Conservation (phyloP, 192 early-diverging fungal species). For the Mortierella claussenii region DNA sequence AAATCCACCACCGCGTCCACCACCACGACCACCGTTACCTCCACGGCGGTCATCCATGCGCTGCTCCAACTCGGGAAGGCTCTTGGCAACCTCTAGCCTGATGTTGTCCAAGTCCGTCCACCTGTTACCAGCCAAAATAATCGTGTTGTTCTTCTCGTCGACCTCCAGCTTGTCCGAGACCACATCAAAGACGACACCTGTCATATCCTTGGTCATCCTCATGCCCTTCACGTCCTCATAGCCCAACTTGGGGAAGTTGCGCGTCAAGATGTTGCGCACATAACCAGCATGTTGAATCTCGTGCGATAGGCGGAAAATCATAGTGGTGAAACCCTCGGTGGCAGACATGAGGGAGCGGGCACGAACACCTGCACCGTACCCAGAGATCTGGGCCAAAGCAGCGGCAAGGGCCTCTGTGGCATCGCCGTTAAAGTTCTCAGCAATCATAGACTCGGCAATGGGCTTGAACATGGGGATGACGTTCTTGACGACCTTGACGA, state of each 20-base stretch:
- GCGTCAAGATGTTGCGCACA: slow-evolving; percentile 80
- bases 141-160: slow-evolving; percentile 60
- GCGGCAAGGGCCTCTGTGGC: slow-evolving; percentile 82
- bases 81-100: slow-evolving; percentile 72
- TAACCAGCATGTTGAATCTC: slow-evolving; percentile 85
- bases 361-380: slow-evolving; percentile 85
- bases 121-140: slow-evolving; percentile 69
- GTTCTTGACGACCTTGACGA: slow-evolving; percentile 74
- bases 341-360: slow-evolving; percentile 86
- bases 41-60: slow-evolving; percentile 56
- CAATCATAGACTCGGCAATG: slow-evolving; percentile 79
- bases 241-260: slow-evolving; percentile 73
- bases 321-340: slow-evolving; percentile 81
- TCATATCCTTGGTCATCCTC: slow-evolving; percentile 85
- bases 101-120: slow-evolving; percentile 78
- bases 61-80: slow-evolving; percentile 86
- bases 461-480: slow-evolving; percentile 84
- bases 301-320: slow-evolving; percentile 77
- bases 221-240: slow-evolving; percentile 83
- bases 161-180: slow-evolving; percentile 73
- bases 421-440: slow-evolving; percentile 72
- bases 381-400: slow-evolving; percentile 89
- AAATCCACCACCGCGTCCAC: slow-evolving; percentile 56
- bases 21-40: slow-evolving; percentile 54
- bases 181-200: slow-evolving; percentile 90